Percentiles rank a stretch among this genome's conserved stretches.
Evolutionary conservation across 2,329 filamentous ascomycete species (phyloP).

Genomic region (Cercospora brassicicola): DNA sequence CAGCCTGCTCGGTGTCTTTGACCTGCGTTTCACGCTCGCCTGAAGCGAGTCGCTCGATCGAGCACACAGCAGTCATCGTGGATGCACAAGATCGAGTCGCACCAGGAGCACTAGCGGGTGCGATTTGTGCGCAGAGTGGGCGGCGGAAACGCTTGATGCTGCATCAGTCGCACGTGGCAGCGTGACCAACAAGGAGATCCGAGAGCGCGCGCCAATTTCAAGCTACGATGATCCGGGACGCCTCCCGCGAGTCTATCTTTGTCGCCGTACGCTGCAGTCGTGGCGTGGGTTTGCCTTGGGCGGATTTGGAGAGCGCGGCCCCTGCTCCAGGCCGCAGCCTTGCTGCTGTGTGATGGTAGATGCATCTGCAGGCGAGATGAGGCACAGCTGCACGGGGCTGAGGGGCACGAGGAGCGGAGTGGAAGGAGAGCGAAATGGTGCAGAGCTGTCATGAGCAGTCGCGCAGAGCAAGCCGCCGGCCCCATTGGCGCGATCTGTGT

Average conservation of each 20-base stretch:
- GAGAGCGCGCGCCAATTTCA: slow-evolving; percentile 18
- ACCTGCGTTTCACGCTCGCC: slow-evolving; percentile 12
- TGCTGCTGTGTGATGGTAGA: slow-evolving; percentile 22
- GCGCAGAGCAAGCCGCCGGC: not conserved
- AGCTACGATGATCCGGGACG: slow-evolving; percentile 34
- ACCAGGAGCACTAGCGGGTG: slow-evolving; percentile 4
- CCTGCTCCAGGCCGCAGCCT: slow-evolving; percentile 22
- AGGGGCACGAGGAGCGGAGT: not conserved
- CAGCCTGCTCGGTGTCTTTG: not conserved
- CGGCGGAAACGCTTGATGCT: slow-evolving; percentile 21
- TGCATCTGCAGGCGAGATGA: slow-evolving; percentile 28
- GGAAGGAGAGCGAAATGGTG: not conserved
- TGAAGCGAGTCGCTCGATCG: not conserved
- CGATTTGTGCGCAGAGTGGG: slow-evolving; percentile 11
- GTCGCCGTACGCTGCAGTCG: slow-evolving; percentile 17
- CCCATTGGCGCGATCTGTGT: slow-evolving; percentile 4
- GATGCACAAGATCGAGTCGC: slow-evolving; percentile 20
- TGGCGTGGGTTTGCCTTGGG: slow-evolving; percentile 1
- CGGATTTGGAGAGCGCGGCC: not conserved
- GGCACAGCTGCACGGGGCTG: slow-evolving; percentile 14
- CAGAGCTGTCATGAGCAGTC: slow-evolving; percentile 5
- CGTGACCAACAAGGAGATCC: slow-evolving; percentile 23
- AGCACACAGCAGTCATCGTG: slow-evolving; percentile 7
- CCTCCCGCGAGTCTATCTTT: slow-evolving; percentile 30
- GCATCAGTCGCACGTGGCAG: slow-evolving; percentile 30